Evolutionary conservation across 2,329 filamentous ascomycete genomes (phyloP), one percentile per base, ranked within the genome.

Genomic region (Fusarium gaditjirri): DNA sequence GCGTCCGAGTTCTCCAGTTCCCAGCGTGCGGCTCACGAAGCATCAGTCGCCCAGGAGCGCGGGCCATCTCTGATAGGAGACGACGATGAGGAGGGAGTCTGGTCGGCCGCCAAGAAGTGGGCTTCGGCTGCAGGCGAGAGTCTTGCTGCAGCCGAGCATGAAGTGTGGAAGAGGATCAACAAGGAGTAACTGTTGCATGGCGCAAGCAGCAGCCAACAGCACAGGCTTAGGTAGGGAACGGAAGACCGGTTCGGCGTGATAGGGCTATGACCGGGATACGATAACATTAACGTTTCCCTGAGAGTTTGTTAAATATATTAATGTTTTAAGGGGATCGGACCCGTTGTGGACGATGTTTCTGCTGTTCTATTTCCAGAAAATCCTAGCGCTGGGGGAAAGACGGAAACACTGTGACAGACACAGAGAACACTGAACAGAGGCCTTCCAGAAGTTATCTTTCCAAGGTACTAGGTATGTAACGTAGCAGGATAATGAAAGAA

Each of bases 131-230:
- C 89, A 11, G 89, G 89, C 55, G 86, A 86, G 68, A 88, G 85
- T 77, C 79, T 91, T 33, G 86, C 85, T 13, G 87, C 85, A 19
- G 88, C 88, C 19, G 89, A 91, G 82, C 83, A 82, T 55, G 88
- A 90, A 79, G 85, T 91, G 29, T 91, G 89, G 89, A 87, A 86
- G 80, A 86, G 85, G 76, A 88, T 91, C 77, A 91, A 89, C 80
- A 89, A 88, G 80, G 83, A 87, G 52, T 86, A 83, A 62, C 43
- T 49, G 62, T 52, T n/a, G 36, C 43, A 66, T 55, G 29, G 41
- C 35, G 41, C 47, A 41, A 64, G 19, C 17, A 49, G 7, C 31
- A 43, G 41, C 38, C 58, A 44, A 47, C 53, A 63, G 25, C 14
- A 41, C 53, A 58, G 39, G 47, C 17, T 35, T 21, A 50, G 64